These are phyloP conservation scores for Chalciporus sp. DNA, from an alignment of 1,284 basidiomycete genomes.

Conservation along the genomic window DNA sequence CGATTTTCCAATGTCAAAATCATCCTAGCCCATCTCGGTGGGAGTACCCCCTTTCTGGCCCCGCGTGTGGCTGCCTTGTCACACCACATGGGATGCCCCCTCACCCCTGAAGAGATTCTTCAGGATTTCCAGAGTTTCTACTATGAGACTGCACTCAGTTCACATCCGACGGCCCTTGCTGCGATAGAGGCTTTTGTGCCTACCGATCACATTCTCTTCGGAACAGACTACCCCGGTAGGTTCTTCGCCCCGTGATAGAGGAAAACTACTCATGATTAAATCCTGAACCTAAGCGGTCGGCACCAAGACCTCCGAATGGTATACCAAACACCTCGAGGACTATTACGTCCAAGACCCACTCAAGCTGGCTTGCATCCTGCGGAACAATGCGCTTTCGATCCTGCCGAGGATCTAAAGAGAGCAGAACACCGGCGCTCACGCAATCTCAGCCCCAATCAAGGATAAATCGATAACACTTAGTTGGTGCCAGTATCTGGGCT, in stretches of 20 bases:
- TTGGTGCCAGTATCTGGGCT: not conserved
- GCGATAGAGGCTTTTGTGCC: conserved; percentile 52
- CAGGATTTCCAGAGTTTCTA: conserved; percentile 69
- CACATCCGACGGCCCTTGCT: conserved; percentile 51
- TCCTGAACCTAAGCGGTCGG: conserved; percentile 51
- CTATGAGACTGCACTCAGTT: conserved; percentile 68
- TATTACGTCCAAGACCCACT: conserved; percentile 42
- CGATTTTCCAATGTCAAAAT: conserved; percentile 59
- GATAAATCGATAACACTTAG: not conserved
- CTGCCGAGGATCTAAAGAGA: conserved; percentile 41
- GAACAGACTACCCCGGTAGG: conserved; percentile 74
- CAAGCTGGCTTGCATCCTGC: conserved; percentile 43
- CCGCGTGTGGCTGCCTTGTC: conserved; percentile 67
- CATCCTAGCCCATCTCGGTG: conserved; percentile 71
- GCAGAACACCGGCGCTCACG: not conserved
- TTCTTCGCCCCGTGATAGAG: not conserved
- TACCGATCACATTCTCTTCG: conserved; percentile 57
- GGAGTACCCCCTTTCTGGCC: conserved; percentile 60
- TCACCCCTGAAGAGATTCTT: conserved; percentile 61
- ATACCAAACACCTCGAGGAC: conserved; percentile 50
- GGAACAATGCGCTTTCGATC: conserved; percentile 50
- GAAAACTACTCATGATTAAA: conserved; percentile 3
- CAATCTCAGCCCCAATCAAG: not conserved
- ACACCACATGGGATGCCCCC: conserved; percentile 63
- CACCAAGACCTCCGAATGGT: conserved; percentile 57